A percentile compares a stretch with the other conserved stretches of the same genome.
phyloP scores from a whole-genome alignment of 1,139 yeast species.

The Lodderomyces pseudojiufengensis region DNA sequence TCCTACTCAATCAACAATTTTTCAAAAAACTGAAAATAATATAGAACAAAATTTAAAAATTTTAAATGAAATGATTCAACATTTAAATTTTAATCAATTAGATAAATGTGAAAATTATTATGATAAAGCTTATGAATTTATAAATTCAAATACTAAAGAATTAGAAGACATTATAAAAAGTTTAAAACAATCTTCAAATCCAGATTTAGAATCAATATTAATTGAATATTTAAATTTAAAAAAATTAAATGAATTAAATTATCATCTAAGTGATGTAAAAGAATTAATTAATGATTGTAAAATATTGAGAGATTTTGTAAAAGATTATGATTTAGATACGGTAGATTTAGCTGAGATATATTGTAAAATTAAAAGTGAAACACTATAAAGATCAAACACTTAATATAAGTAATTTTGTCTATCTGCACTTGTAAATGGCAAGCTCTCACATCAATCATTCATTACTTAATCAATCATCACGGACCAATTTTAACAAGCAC shows the following conservation, averaged over 20 bases:
- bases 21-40: constrained; percentile 9
- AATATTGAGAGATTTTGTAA: constrained; percentile 8
- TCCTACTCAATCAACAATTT: too few species aligned
- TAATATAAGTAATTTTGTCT: too few species aligned
- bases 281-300: constrained; percentile 10
- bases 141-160: constrained; percentile 4
- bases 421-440: too few species aligned
- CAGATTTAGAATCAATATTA: background rate
- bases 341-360: constrained; percentile 10
- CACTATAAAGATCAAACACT: too few species aligned
- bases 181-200: background rate
- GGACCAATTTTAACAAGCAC: too few species aligned
- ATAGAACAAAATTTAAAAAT: constrained; percentile 4
- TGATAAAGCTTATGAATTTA: constrained; percentile 3
- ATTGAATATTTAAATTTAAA: constrained; percentile 7
- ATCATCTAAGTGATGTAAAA: constrained; percentile 6
- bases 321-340: constrained; percentile 3
- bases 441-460: too few species aligned
- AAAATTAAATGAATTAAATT: constrained; percentile 9
- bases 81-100: constrained; percentile 5
- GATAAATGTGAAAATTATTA: constrained; percentile 7
- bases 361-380: constrained; percentile 5
- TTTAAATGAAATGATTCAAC: constrained; percentile 5
- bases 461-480: too few species aligned
- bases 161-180: constrained; percentile 1